Base-by-base conservation (phyloP, 495 filamentous ascomycete genomes). In the Hypoxylon lenormandii region DNA sequence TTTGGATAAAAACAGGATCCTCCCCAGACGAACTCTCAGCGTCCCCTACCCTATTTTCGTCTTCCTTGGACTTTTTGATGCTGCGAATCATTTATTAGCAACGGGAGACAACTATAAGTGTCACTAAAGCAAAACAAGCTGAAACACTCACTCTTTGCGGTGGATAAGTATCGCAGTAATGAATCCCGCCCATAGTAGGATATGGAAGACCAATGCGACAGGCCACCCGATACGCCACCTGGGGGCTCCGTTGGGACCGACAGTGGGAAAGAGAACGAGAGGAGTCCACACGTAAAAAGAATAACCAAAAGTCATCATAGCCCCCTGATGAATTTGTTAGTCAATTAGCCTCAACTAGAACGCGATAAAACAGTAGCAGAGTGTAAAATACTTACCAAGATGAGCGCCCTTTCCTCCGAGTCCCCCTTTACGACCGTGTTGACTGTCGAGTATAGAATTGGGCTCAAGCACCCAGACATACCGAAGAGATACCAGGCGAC, bases 281-380 rank as follows among this genome's bases (percentile, higher is more conserved):
- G 80, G 80, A 15, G 81, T 78, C 80, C 81, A 83, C 38, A 82
- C 81, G 15, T 82, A 70, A 66, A 83, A 82, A 0, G 80, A 82
- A 58, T 83, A 84, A 26, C 80, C 80, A 42, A 83, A 79, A 15
- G 80, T 80, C 81, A 83, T 83, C 81, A 83, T 82, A 1, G 80
- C 65, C 11, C 81, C 81, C 79, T 83, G 40, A 18, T 42, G 16
- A 13, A 30, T 13, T 5, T 16, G 58, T 28, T 16, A 69, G 65
- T 42, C 15, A 42, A 26, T 26, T 26, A 26, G n/a, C n/a, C n/a
- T n/a, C n/a, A n/a, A n/a, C n/a, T n/a, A n/a, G n/a, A n/a, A n/a
- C n/a, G n/a, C n/a, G n/a, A n/a, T n/a, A n/a, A n/a, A n/a, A n/a
- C n/a, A n/a, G 22, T 15, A 51, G 15, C 1, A 26, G 23, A 2